These are phyloP conservation scores for Lentinus tigrinus DNA, from an alignment of 768 basidiomycete species.

Conservation along the genomic window DNA sequence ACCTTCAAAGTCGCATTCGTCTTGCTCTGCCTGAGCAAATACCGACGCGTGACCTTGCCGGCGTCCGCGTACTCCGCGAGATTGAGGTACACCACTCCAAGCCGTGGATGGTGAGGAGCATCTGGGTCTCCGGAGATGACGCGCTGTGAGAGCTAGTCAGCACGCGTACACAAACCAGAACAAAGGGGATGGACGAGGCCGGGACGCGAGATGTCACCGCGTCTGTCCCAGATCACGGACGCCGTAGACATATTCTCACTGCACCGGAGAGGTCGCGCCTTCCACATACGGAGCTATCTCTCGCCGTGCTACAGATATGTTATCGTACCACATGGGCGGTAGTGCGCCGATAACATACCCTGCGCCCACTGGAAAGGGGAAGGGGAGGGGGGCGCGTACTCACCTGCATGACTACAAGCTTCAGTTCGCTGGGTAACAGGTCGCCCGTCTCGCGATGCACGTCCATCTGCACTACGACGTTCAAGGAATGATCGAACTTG, in stretches of 20 bases:
- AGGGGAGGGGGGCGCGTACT: not conserved
- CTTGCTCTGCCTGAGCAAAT: conserved; percentile 70
- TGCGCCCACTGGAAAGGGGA: not conserved
- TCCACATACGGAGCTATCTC: too few species aligned
- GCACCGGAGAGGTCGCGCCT: not conserved
- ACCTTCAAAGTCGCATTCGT: conserved; percentile 80
- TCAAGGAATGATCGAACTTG: conserved; percentile 57
- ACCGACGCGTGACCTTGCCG: conserved; percentile 57
- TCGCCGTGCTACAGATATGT: not conserved
- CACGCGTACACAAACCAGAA: not conserved
- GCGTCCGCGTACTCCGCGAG: conserved; percentile 71
- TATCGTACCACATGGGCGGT: conserved; percentile 1
- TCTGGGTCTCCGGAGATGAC: conserved; percentile 55
- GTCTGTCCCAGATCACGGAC: too few species aligned
- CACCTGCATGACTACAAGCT: conserved; percentile 63
- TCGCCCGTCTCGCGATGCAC: conserved; percentile 50
- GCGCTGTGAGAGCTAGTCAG: conserved; percentile 37
- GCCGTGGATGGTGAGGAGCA: conserved; percentile 54
- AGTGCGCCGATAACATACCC: conserved; percentile 5
- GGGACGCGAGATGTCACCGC: too few species aligned
- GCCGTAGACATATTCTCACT: not conserved
- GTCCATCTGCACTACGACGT: conserved; percentile 57
- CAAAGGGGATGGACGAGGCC: too few species aligned
- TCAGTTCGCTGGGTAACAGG: conserved; percentile 60
- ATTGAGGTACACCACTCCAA: conserved; percentile 69